Conservation (phyloP, 2,329 filamentous ascomycete species). For the Colletotrichum sp. region DNA sequence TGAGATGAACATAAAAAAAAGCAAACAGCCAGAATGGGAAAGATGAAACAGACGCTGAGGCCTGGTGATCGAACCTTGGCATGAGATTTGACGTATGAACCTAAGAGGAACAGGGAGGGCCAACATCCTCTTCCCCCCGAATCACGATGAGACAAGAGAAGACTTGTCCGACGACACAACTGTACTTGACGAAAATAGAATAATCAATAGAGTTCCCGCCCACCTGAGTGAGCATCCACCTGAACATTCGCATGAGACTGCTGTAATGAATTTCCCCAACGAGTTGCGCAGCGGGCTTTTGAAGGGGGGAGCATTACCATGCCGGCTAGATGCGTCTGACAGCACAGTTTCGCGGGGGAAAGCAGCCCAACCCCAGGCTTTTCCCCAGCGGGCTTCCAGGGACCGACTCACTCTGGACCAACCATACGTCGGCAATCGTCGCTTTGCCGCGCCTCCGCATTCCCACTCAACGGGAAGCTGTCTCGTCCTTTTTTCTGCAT, state of each 20-base stretch:
- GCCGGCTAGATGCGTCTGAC: background rate
- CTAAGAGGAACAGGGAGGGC: background rate
- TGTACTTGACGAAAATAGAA: background rate
- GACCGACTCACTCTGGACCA: background rate
- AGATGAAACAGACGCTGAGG: constrained; percentile 8
- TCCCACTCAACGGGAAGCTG: background rate
- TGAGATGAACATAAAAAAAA: constrained; percentile 5
- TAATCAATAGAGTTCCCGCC: background rate
- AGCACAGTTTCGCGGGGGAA: constrained; percentile 3
- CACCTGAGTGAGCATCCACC: background rate
- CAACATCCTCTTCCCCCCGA: background rate
- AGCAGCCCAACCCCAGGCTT: background rate
- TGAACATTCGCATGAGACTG: background rate
- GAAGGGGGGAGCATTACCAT: background rate
- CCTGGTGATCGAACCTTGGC: background rate
- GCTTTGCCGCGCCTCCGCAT: constrained; percentile 19
- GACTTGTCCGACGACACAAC: background rate
- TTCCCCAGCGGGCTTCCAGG: constrained; percentile 10
- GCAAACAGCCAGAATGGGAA: background rate
- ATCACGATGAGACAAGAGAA: background rate
- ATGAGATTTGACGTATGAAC: background rate
- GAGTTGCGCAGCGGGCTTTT: background rate
- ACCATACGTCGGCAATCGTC: constrained; percentile 19
- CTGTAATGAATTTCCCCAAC: background rate
- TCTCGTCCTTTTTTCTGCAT: background rate